Evolutionary conservation across 164 flowering plant genomes (phyloP), one percentile per base, ranked within the genome.

Genomic region (Saururus chinensis): DNA sequence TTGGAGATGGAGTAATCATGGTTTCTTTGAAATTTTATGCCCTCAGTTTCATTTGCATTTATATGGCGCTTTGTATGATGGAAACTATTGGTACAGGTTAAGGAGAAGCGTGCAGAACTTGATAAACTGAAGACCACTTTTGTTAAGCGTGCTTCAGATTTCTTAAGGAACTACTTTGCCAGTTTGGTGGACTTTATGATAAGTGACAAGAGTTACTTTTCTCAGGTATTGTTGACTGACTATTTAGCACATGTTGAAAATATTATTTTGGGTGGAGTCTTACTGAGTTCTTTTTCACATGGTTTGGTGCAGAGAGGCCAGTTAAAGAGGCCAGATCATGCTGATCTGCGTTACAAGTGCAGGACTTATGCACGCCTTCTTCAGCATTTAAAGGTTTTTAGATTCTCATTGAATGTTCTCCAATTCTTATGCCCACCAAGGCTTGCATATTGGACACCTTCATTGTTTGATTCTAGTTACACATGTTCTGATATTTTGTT

Each of bases 271-370:
- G 41, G 42, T 53, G 52, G 61, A 67, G 26, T 60, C 58, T 55
- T 63, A 68, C 37, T 14, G 17, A 45, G 49, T 45, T 45, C 14
- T 45, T 45, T 23, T 24, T 55, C 4, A 17, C 59, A 67, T 74
- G 61, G 41, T 16, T 67, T 51, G 0, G 30, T 60, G 75, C 83
- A 95, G 98, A 79, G 96, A 60, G 99, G 98, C 63, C 99, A 95
- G 65, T 65, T 95, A 74, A 95, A 95, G 82, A 86, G 99, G 72
- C 99, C 99, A 69, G 99, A 95, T 74, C 99, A 95, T 82, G 99
- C 99, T 64, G 99, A 95, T 75, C 79, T 95, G 67, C 81, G 99
- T 45, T 95, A 84, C 71, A 95, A 89, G 79, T 95, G 98, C 84
- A 79, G 99, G 84, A 95, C 96, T 54, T 95, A 91, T 80, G 99